Base-by-base conservation (phyloP, 768 basidiomycete species). In the Boletus huronensis region DNA sequence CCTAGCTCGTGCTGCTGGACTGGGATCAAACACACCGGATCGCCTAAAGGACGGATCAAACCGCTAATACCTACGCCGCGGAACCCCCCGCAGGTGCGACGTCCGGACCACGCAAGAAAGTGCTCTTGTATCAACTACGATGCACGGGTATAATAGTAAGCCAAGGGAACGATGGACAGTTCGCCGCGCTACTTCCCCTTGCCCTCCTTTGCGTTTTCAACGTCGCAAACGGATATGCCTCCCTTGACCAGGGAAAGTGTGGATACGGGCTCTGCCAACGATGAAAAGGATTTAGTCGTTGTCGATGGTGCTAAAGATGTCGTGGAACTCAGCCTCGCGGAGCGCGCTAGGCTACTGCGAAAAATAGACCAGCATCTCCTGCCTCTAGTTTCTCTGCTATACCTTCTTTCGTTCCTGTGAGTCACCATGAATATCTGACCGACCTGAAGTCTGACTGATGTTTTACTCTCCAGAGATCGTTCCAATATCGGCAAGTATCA, bases 11-110 rank as follows among this genome's bases (percentile, higher is more conserved):
- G 77, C 60, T 84, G 83, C 61, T 71, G 77, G 50, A 74, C 68
- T 19, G 74, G 71, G 3, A 66, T 85, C 38, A 75, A 80, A 50
- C 82, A 84, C 62, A 62, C 68, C 1, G 83, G 83, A 0, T 74
- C 72, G 0, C 68, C 82, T 3, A 63, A 68, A 6, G 82, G 83
- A 14, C 72, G 70, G 40, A 63, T 69, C 5, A 73, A 75, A 39
- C 59, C 60, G 3, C 71, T 85, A 60, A 76, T 5, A 84, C 82
- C 3, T 86, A 86, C 58, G 59, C 85, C 45, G 75, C 81, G 9
- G 76, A 81, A 50, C 80, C 81, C 0, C 67, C 73, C 6, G 48
- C 63, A 0, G 36, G 43, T 34, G 39, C 28, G 54, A 53, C 17
- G 39, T 55, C 50, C 16, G 58, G 59, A 17, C 1, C 46, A 6